Base-by-base conservation (phyloP, 2,329 filamentous ascomycete species). In the Pseudocercospora crystallina region DNA sequence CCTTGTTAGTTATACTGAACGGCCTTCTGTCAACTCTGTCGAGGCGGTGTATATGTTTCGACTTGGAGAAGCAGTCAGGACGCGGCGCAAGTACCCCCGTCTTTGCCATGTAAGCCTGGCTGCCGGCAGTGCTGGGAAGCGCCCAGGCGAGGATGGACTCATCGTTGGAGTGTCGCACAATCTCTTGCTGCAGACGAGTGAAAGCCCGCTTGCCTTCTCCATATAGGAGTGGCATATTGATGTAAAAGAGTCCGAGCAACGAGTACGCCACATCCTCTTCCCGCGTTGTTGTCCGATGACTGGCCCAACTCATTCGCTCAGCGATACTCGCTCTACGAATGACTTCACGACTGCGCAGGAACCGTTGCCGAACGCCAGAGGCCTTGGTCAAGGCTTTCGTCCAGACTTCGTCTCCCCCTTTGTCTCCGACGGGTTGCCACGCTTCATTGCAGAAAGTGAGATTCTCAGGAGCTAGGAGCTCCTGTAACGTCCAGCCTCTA, bases 181-280 rank as follows among this genome's bases (percentile, higher is more conserved):
- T 47, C 30, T 52, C 49, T n/a, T 48, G 36, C 38, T 52, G 49
- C 2, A 52, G 38, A 8, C 49, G 15, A 2, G 41, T 13, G 20
- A 52, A 52, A 5, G 49, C 43, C 9, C 39, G 42, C 3, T 38
- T 30, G n/a, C 43, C 43, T 43, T 52, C 39, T 12, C 49, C 49
- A 38, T 52, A 52, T 1, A 47, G n/a, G 8, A 52, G n/a, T 1
- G 43, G 38, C 69, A 77, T 74, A 15, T 71, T 66, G 32, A 77
- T 63, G 1, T 63, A 63, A 29, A 77, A 76, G 0, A 77, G 63
- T 0, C 75, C 75, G 1, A 77, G 49, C 0, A 78, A 59, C 3
- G 65, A 75, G 39, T 77, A 78, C 0, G 72, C 72, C 11, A 65
- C 62, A 38, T 77, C 75, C 40, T 77, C 74, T 0, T 43, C 2